These are phyloP conservation scores for Populus hybrid DNA, from an alignment of 441 rosid species.

Conservation along the genomic window DNA sequence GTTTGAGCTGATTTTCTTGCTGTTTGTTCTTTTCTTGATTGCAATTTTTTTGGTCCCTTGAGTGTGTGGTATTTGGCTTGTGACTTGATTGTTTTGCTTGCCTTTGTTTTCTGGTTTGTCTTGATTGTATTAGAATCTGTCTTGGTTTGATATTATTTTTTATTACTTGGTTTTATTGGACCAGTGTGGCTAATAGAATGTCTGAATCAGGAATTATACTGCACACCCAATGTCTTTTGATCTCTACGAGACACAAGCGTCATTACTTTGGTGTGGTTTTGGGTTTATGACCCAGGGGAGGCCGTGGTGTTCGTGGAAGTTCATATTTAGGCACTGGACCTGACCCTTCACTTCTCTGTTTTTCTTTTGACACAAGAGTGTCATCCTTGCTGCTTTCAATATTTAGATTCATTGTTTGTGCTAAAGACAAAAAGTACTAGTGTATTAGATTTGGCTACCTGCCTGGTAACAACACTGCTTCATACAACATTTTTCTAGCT, in stretches of 20 bases:
- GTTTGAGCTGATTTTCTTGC: background rate
- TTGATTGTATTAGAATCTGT: background rate
- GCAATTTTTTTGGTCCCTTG: background rate
- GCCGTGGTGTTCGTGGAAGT: slow-evolving; percentile 57
- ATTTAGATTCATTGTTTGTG: background rate
- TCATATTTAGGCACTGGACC: slow-evolving; percentile 70
- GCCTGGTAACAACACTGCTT: background rate
- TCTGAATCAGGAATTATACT: slow-evolving; percentile 43
- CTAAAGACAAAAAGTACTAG: background rate
- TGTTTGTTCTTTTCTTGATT: background rate
- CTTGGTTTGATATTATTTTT: background rate
- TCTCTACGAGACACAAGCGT: slow-evolving; percentile 41
- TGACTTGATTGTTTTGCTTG: no score
- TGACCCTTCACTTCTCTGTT: slow-evolving; percentile 25
- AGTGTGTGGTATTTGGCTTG: no score
- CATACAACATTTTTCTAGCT: background rate
- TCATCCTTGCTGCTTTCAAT: background rate
- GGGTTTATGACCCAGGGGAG: slow-evolving; percentile 70
- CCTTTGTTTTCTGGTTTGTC: background rate
- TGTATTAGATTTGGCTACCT: background rate
- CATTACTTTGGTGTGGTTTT: slow-evolving; percentile 44
- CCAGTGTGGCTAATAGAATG: slow-evolving; percentile 28
- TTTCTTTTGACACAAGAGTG: background rate
- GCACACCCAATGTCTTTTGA: slow-evolving; percentile 68
- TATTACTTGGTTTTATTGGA: background rate